phyloP scores from a whole-genome alignment of 176 grass and related monocot genomes.

The Oropetium thomaeum region DNA sequence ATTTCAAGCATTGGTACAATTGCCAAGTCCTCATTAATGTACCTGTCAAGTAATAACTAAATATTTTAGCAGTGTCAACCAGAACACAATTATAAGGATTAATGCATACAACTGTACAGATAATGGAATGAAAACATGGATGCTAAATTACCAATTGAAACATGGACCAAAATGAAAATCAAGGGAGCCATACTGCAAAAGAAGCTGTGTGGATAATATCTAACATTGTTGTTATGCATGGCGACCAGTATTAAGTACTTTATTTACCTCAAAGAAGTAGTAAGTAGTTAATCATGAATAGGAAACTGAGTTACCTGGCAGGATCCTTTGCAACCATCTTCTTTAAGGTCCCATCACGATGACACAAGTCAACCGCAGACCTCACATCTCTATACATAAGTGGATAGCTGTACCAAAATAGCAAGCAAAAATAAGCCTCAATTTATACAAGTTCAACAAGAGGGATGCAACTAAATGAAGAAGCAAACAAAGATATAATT shows the following conservation, averaged over 20 bases:
- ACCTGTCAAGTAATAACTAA: conserved; percentile 49
- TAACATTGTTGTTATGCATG: neutral
- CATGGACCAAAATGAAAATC: conserved; percentile 5
- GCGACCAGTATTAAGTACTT: neutral
- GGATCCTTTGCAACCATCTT: conserved; percentile 90
- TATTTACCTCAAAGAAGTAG: neutral
- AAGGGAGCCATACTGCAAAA: conserved; percentile 9
- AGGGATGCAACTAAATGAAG: neutral
- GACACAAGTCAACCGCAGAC: conserved; percentile 92
- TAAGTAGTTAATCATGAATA: neutral
- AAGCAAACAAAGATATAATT: neutral
- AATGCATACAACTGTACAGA: neutral
- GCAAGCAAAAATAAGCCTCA: conserved; percentile 17
- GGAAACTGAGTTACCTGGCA: conserved; percentile 55
- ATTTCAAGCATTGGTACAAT: conserved; percentile 98
- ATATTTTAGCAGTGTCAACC: conserved; percentile 15
- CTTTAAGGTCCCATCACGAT: conserved; percentile 97
- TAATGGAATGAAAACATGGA: neutral
- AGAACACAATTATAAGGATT: conserved; percentile 6
- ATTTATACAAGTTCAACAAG: neutral
- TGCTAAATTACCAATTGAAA: conserved; percentile 16
- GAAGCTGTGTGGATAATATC: neutral
- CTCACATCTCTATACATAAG: conserved; percentile 94
- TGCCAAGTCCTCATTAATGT: conserved; percentile 85
- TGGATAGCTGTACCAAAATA: conserved; percentile 58